Evolutionary conservation across 768 basidiomycete genomes (phyloP).

Genomic region (Dendrothele bispora): DNA sequence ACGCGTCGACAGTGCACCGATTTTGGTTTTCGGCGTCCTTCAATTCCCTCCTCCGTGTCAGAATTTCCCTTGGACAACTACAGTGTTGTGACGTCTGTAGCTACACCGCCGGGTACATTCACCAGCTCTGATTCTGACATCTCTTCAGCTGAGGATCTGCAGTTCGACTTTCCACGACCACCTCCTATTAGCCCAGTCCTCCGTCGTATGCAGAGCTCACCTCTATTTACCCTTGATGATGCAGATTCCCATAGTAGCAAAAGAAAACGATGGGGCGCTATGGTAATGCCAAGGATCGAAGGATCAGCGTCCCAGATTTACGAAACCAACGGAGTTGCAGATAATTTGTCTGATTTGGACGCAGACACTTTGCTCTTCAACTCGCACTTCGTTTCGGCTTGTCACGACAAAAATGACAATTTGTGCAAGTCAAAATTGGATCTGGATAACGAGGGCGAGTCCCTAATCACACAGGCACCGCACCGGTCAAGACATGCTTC

Average conservation of each 20-base stretch:
- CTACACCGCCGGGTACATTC: constrained; percentile 29
- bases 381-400: background rate
- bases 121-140: constrained; percentile 32
- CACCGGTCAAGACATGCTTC: too few species aligned
- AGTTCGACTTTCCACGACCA: constrained; percentile 40
- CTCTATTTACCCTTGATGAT: constrained; percentile 33
- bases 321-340: background rate
- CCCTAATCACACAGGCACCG: too few species aligned
- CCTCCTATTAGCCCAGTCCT: constrained; percentile 41
- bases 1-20: constrained; percentile 30
- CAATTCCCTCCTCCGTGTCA: constrained; percentile 10
- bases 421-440: background rate
- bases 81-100: constrained; percentile 18
- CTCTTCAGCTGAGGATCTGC: constrained; percentile 33
- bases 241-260: constrained; percentile 18
- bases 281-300: too few species aligned
- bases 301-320: too few species aligned
- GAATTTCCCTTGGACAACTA: constrained; percentile 14
- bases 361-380: constrained; percentile 6
- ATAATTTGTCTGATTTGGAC: background rate
- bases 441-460: background rate
- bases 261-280: constrained; percentile 20
- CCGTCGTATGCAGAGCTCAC: constrained; percentile 45
- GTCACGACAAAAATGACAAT: constrained; percentile 2
- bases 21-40: constrained; percentile 24